phyloP scores from a whole-genome alignment of 306 rosid genomes.

The Leucaena leucocephala region DNA sequence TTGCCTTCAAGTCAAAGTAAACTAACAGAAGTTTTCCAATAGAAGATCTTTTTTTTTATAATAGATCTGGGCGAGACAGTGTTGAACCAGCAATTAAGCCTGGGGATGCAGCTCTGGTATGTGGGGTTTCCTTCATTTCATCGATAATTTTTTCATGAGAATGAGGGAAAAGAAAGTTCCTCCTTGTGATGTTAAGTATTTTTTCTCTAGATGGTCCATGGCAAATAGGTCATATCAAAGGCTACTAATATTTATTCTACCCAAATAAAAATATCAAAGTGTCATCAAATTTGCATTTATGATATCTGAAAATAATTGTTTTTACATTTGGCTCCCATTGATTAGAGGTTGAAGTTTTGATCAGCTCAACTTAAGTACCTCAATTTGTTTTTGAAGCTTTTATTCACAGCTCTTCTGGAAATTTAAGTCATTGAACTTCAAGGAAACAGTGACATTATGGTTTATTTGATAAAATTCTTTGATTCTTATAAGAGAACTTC shows the following conservation, averaged over 20 bases:
- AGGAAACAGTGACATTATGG: neutral
- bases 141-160: neutral
- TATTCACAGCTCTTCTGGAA: neutral
- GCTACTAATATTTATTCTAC: neutral
- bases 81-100: constrained; percentile 96
- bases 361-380: neutral
- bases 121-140: constrained; percentile 34
- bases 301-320: neutral
- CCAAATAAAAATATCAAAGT: neutral
- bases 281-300: neutral
- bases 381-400: neutral
- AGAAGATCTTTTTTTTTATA: constrained; percentile 21
- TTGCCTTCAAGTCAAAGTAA: neutral
- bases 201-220: neutral
- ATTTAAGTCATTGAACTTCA: neutral
- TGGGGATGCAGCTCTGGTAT: constrained; percentile 81
- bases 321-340: neutral
- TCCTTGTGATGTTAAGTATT: neutral
- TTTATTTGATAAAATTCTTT: neutral
- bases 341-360: neutral
- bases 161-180: neutral
- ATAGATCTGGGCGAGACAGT: constrained; percentile 84
- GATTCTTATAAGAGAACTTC: neutral
- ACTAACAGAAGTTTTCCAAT: constrained; percentile 3
- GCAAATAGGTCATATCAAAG: neutral